These are phyloP conservation scores for Sporothrix euskadiensis DNA, from an alignment of 2,329 filamentous ascomycete species.

Conservation along the genomic window DNA sequence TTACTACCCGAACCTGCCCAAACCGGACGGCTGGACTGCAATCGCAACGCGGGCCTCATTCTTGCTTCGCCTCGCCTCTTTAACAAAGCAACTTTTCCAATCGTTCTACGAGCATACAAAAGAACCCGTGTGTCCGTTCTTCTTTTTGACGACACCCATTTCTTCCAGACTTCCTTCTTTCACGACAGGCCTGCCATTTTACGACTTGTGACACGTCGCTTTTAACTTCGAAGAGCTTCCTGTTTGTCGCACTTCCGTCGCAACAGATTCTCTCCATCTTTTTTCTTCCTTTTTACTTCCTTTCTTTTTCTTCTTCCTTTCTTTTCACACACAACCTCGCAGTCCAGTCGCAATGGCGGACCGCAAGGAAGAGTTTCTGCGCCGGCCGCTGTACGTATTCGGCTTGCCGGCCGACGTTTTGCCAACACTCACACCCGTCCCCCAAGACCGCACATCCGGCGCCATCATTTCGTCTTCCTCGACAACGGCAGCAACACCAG, in stretches of 20 bases:
- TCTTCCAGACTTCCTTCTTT: too few relatives aligned
- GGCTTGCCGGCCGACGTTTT: slow-evolving; percentile 77
- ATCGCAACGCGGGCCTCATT: slow-evolving; percentile 1
- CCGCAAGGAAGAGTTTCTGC: slow-evolving; percentile 48
- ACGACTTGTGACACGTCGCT: background rate
- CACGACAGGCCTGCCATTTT: background rate
- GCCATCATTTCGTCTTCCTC: slow-evolving; percentile 11
- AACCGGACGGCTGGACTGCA: background rate
- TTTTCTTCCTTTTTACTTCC: too few relatives aligned
- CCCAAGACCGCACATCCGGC: slow-evolving; percentile 50
- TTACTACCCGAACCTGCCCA: background rate
- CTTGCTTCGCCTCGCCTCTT: slow-evolving; percentile 11
- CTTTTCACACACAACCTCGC: background rate
- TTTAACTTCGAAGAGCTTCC: background rate
- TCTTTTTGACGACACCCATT: background rate
- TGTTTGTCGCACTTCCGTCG: background rate
- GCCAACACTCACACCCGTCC: slow-evolving; percentile 57
- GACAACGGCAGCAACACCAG: slow-evolving; percentile 21
- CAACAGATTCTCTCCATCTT: background rate
- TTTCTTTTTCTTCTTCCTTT: background rate
- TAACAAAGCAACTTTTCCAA: background rate
- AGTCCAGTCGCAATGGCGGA: slow-evolving; percentile 14
- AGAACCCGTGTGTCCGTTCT: background rate
- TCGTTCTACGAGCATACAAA: background rate
- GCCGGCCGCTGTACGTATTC: slow-evolving; percentile 65